A percentile compares a stretch with the other conserved stretches of the same genome.
Conservation (phyloP, 2,329 filamentous ascomycete species). For the Ploettnerulaceae sp. region DNA sequence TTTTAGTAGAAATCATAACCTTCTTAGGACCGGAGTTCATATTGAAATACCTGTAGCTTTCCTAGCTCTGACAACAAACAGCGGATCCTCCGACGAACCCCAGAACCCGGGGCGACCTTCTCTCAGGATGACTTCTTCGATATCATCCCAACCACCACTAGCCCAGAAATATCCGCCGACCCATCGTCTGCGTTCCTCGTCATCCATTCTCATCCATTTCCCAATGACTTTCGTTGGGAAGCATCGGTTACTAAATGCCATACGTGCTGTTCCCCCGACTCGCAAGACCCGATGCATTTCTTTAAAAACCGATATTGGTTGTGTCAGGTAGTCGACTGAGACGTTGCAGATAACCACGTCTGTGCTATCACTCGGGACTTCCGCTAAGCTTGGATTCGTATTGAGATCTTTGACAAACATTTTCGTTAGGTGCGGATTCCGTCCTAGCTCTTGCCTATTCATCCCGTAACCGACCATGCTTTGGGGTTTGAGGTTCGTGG, state of each 20-base stretch:
- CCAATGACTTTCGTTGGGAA: conserved; percentile 49
- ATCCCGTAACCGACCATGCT: conserved; percentile 44
- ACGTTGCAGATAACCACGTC: conserved; percentile 47
- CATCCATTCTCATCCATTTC: conserved; percentile 42
- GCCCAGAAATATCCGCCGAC: conserved; percentile 47
- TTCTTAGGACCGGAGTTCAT: too few species aligned
- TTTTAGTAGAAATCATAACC: too few species aligned
- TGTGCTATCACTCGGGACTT: conserved; percentile 28
- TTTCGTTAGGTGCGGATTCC: conserved; percentile 37
- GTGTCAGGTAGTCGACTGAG: conserved; percentile 46
- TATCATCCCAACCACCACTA: conserved; percentile 43
- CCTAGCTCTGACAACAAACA: conserved; percentile 40
- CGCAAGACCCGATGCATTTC: conserved; percentile 39
- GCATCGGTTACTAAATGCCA: conserved; percentile 47
- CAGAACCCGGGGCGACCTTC: conserved; percentile 32
- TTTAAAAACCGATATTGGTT: conserved; percentile 41
- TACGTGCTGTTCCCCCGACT: conserved; percentile 42
- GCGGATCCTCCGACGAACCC: conserved; percentile 34
- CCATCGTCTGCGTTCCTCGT: conserved; percentile 43
- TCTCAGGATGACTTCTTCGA: conserved; percentile 49
- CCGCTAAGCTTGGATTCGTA: conserved; percentile 18
- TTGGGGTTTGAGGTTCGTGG: conserved; percentile 31
- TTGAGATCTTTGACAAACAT: conserved; percentile 43
- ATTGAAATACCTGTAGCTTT: conserved; percentile 7
- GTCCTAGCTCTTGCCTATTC: conserved; percentile 41